Percentiles rank a stretch among this genome's conserved stretches.
Conservation (phyloP, 352 stramenopile genomes). For the Phytophthora colocasiae region DNA sequence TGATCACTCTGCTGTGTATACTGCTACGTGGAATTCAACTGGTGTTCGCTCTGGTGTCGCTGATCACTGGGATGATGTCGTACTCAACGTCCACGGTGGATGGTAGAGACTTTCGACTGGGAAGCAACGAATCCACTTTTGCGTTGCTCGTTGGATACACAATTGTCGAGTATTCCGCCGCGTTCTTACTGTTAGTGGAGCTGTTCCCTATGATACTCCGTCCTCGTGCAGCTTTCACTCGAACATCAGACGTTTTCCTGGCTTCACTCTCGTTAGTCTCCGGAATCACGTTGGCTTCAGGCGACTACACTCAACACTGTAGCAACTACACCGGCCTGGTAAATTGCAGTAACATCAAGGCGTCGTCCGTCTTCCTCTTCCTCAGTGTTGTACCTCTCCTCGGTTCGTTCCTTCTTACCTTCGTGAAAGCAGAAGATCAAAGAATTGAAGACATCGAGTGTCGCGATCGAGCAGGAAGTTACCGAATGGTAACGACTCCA, state of each 20-base stretch:
- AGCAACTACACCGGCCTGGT: conserved; percentile 36
- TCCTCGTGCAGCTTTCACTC: conserved; percentile 36
- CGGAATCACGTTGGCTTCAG: conserved; percentile 33
- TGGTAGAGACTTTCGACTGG: conserved; percentile 25
- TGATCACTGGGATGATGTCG: conserved; percentile 32
- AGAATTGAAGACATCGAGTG: conserved; percentile 15
- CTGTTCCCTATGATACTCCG: conserved; percentile 42
- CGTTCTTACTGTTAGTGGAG: conserved; percentile 34
- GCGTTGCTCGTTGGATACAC: conserved; percentile 39
- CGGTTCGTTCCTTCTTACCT: conserved; percentile 45
- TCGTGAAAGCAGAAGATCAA: conserved; percentile 27
- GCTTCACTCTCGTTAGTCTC: conserved; percentile 35
- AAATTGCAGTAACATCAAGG: conserved; percentile 51
- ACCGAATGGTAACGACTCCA: conserved; percentile 34
- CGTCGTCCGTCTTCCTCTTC: conserved; percentile 46
- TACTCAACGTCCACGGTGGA: conserved; percentile 24
- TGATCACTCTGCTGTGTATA: conserved; percentile 34
- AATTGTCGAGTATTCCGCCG: conserved; percentile 30
- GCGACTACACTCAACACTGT: conserved; percentile 43
- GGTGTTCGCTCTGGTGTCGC: conserved; percentile 35
- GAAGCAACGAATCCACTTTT: conserved; percentile 36
- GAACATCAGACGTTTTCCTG: conserved; percentile 37
- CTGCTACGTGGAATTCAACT: conserved; percentile 40
- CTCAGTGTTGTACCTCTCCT: conserved; percentile 37
- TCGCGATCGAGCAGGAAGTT: conserved; percentile 34